phyloP scores from a whole-genome alignment of 768 basidiomycete genomes.

The Floccularia luteovirens region DNA sequence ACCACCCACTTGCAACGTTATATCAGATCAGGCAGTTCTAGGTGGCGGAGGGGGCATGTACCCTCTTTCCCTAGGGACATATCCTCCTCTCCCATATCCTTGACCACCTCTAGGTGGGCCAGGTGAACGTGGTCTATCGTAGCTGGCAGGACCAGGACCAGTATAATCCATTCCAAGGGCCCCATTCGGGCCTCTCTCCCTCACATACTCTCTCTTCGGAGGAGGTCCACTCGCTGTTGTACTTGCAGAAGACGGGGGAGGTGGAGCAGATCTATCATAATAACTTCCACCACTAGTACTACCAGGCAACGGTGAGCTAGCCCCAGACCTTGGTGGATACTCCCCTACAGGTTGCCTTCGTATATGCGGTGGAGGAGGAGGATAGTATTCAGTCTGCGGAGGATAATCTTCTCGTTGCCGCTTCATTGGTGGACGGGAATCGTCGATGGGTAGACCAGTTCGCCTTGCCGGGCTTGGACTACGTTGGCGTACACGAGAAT shows the following conservation, averaged over 20 bases:
- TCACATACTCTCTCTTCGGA: not conserved
- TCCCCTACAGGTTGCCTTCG: not conserved
- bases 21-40: not conserved
- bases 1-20: not conserved
- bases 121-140: not conserved
- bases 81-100: slow-evolving; percentile 1
- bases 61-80: not conserved
- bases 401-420: slow-evolving; percentile 4
- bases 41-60: slow-evolving; percentile 1
- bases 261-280: not conserved
- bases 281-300: not conserved
- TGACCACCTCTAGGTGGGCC: not conserved
- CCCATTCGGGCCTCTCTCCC: not conserved
- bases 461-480: slow-evolving; percentile 1
- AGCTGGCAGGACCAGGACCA: not conserved
- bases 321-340: not conserved
- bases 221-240: not conserved
- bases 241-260: not conserved
- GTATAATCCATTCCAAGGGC: not conserved
- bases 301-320: not conserved
- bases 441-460: not conserved
- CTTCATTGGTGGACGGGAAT: slow-evolving; percentile 1
- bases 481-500: slow-evolving; percentile 1
- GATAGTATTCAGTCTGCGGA: not conserved
- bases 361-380: not conserved